Base-by-base conservation (phyloP, 2,329 filamentous ascomycete genomes). In the Diplodia sapinea region DNA sequence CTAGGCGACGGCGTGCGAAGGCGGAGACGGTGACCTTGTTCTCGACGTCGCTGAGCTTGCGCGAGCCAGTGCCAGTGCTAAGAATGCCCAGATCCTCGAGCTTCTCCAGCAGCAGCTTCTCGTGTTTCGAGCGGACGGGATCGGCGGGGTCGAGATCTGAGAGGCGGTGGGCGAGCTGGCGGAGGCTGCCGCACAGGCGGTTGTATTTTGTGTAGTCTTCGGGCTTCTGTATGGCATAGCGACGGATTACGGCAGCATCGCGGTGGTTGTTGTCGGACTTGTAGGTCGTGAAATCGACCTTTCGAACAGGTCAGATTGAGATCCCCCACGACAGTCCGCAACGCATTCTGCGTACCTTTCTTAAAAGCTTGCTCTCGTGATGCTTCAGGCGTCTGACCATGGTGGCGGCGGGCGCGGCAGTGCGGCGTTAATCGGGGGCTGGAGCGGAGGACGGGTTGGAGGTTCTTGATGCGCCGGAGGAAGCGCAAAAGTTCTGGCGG, bases 241-340 rank as follows among this genome's bases (percentile, higher is more conserved):
- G 89, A 67, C 93, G 88, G 70, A 91, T 87, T 69, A 98, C 88
- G 55, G 85, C 82, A 66, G 92, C 88, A 81, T 94, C 92, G 78
- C 94, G 90, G 82, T 99, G 95, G 74, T 88, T 86, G 76, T 90
- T 87, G 82, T 98, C 94, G 76, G 89, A 89, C 81, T 95, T 95
- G 85, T 94, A 97, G 76, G 91, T 95, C 78, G 94, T 89, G 82
- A 99, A 96, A 82, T 99, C 94, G 80, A 95, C 93, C 78, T 94
- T 74, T 87, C 85, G 72, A 98, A 88, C 77, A 98, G 91, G 36
- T 38, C 36, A 38, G 36, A 2, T 13, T 38, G 36, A 38, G 36
- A 86, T 95, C 96, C 36, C 36, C 36, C 36, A 33, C 6, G 31
- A 33, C 31, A 38, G 2, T 38, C 36, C 36, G 9, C 36, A 38